A percentile compares a stretch with the other conserved stretches of the same genome.
These are phyloP conservation scores for Cercospora canescens DNA, from an alignment of 2,329 filamentous ascomycete genomes.

Conservation along the genomic window DNA sequence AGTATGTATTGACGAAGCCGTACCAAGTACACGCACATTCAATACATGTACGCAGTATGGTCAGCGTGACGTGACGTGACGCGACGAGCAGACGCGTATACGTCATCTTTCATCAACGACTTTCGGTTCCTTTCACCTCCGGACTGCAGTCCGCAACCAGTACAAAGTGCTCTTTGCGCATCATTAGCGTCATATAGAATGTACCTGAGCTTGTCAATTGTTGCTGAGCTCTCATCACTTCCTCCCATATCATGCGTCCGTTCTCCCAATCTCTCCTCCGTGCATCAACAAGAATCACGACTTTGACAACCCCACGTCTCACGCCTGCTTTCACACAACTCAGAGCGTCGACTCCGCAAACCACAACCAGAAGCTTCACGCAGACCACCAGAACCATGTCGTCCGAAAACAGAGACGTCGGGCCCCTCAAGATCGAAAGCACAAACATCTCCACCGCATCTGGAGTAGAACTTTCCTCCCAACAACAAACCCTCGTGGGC, in stretches of 20 bases:
- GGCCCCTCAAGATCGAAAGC: constrained; percentile 52
- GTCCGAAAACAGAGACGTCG: constrained; percentile 11
- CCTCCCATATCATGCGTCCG: neutral
- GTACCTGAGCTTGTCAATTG: neutral
- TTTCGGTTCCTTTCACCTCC: neutral
- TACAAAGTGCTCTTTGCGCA: neutral
- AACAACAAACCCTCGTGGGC: constrained; percentile 58
- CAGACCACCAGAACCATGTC: neutral
- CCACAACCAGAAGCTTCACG: neutral
- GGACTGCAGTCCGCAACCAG: neutral
- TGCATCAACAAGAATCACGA: neutral
- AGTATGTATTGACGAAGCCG: no score
- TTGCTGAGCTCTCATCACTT: neutral
- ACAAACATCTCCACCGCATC: constrained; percentile 54
- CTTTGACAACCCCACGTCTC: neutral
- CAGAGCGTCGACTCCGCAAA: neutral
- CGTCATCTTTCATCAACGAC: constrained; percentile 5
- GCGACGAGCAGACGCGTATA: neutral
- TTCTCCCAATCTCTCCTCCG: neutral
- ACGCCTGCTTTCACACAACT: neutral
- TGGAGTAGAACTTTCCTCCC: constrained; percentile 51
- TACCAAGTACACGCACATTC: no score
- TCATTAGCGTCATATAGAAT: neutral
- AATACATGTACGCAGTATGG: neutral
- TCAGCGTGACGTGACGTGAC: neutral